Evolutionary conservation across 73 alveolate genomes (phyloP).

Genomic region (Paramecium pentaurelia): DNA sequence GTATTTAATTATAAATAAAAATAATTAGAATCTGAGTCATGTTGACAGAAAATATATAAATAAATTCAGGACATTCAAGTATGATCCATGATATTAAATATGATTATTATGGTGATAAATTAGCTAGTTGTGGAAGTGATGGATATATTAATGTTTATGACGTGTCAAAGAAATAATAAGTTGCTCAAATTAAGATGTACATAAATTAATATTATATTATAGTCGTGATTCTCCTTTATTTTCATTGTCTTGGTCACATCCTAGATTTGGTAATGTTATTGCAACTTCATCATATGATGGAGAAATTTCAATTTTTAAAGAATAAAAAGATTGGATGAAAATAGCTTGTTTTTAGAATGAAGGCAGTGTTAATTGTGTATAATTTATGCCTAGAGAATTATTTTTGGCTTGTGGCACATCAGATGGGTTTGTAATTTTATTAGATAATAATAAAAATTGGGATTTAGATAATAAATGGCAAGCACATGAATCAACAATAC

Average conservation of each 20-base stretch:
- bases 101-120: slow-evolving; percentile 72
- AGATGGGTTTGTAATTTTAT: slow-evolving; percentile 2
- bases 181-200: neutral
- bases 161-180: slow-evolving; percentile 42
- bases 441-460: slow-evolving; percentile 23
- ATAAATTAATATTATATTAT: neutral
- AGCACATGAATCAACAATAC: slow-evolving; percentile 40
- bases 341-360: neutral
- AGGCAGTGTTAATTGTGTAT: neutral
- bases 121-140: slow-evolving; percentile 66
- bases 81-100: slow-evolving; percentile 65
- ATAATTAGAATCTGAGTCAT: neutral
- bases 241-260: slow-evolving; percentile 76
- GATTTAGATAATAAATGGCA: neutral
- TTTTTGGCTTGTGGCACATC: slow-evolving; percentile 35
- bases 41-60: neutral
- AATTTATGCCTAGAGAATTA: neutral
- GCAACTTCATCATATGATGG: slow-evolving; percentile 74
- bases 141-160: slow-evolving; percentile 59
- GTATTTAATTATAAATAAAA: neutral
- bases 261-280: slow-evolving; percentile 68
- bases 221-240: slow-evolving; percentile 59
- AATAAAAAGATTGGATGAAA: slow-evolving; percentile 17
- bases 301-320: slow-evolving; percentile 31
- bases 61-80: slow-evolving; percentile 43